Percentiles rank a stretch among this genome's conserved stretches.
phyloP scores from a whole-genome alignment of 768 basidiomycete genomes.

The Tephrocybe sp. region DNA sequence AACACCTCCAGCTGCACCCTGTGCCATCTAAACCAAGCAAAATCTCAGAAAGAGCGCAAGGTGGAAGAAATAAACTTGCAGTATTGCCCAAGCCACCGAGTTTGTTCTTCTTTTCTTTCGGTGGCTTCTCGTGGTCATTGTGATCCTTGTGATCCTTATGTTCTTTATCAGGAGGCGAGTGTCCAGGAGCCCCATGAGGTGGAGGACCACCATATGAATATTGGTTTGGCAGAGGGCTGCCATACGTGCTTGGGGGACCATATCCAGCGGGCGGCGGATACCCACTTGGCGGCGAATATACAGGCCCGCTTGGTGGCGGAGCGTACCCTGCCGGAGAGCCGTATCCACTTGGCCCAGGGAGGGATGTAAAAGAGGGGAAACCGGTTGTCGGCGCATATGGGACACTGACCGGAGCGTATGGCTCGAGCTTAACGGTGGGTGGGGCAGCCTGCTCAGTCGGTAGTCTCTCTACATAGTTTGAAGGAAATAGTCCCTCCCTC shows the following conservation, averaged over 20 bases:
- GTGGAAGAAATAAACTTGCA: conserved; percentile 27
- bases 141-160: neutral
- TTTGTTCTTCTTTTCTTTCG: conserved; percentile 57
- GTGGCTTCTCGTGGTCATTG: conserved; percentile 27
- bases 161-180: conserved; percentile 1
- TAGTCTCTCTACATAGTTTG: conserved; percentile 66
- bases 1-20: conserved; percentile 62
- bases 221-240: conserved; percentile 11
- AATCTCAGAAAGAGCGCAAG: neutral
- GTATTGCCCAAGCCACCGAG: conserved; percentile 54
- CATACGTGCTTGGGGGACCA: conserved; percentile 8
- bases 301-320: neutral
- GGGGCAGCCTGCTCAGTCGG: conserved; percentile 12
- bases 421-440: conserved; percentile 7
- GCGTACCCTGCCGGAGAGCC: neutral
- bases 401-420: conserved; percentile 1
- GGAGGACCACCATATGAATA: conserved; percentile 12
- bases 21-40: conserved; percentile 37
- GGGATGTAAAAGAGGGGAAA: conserved; percentile 9
- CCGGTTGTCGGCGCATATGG: neutral
- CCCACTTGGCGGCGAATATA: neutral
- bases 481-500: conserved; percentile 71
- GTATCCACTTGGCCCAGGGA: neutral
- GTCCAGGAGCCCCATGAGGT: conserved; percentile 5
- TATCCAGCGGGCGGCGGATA: conserved; percentile 8